These are phyloP conservation scores for Torrubiella hemipterigena DNA, from an alignment of 2,329 filamentous ascomycete species.

Conservation along the genomic window DNA sequence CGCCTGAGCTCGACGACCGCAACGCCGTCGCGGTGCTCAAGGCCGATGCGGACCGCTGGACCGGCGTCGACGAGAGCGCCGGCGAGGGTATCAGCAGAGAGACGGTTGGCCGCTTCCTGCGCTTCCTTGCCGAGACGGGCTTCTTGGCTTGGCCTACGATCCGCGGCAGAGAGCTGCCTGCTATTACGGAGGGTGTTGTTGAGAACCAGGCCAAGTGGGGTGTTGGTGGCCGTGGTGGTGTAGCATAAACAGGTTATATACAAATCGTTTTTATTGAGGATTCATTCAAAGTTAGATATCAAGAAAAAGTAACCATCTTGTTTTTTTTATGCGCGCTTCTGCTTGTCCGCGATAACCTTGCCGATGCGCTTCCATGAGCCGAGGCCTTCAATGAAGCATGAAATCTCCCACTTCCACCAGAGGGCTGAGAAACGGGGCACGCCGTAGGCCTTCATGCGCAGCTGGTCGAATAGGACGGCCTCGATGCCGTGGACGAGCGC, in stretches of 20 bases:
- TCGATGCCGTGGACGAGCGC: conserved; percentile 2
- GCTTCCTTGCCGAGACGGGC: conserved; percentile 16
- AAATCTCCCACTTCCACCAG: conserved; percentile 6
- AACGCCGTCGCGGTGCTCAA: conserved; percentile 56
- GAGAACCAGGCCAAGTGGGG: conserved; percentile 11
- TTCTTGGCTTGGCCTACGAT: conserved; percentile 17
- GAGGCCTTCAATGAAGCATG: conserved; percentile 5
- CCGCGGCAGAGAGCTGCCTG: conserved; percentile 14
- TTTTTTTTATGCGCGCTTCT: too few relatives aligned
- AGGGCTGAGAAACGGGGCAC: conserved; percentile 4
- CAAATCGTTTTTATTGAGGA: too few relatives aligned
- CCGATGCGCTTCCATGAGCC: conserved; percentile 4
- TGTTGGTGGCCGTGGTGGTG: conserved; percentile 13
- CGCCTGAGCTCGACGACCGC: conserved; percentile 53
- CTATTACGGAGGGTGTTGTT: conserved; percentile 9
- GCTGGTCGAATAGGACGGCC: conserved; percentile 4
- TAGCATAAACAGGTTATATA: conserved; percentile 2
- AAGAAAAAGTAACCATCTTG: too few relatives aligned
- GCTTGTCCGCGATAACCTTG: conserved; percentile 3
- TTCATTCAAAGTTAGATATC: too few relatives aligned
- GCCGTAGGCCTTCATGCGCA: conserved; percentile 4
- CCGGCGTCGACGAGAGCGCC: conserved; percentile 42
- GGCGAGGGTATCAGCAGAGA: conserved; percentile 20
- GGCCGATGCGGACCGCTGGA: conserved; percentile 48
- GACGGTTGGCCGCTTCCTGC: conserved; percentile 14